A percentile compares a stretch with the other conserved stretches of the same genome.
phyloP scores from a whole-genome alignment of 2,329 filamentous ascomycete genomes.

The Sporothrix euskadiensis region DNA sequence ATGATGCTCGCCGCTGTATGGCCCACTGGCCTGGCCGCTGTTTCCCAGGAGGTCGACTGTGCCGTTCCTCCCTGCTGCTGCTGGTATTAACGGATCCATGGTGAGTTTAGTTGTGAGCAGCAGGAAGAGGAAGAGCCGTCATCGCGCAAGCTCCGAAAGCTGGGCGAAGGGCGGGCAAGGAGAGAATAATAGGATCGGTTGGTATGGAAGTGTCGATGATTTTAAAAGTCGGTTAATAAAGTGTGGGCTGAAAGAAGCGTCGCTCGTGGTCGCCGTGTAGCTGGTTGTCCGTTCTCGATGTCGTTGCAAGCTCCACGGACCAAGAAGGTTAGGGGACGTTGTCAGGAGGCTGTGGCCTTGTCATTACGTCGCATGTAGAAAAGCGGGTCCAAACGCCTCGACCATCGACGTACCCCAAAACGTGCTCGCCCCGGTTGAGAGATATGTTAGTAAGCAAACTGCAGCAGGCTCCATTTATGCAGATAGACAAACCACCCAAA shows the following conservation, averaged over 20 bases:
- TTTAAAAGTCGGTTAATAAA: neutral
- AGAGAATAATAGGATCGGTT: neutral
- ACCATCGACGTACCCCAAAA: neutral
- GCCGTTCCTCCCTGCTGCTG: constrained; percentile 36
- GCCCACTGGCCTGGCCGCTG: constrained; percentile 32
- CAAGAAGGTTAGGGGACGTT: neutral
- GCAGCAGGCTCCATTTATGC: neutral
- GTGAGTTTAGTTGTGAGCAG: neutral
- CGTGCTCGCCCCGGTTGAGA: neutral
- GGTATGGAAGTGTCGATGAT: neutral
- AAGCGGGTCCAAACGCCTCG: neutral
- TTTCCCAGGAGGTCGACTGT: constrained; percentile 49
- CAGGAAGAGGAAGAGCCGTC: constrained; percentile 25
- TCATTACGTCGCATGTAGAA: constrained; percentile 1
- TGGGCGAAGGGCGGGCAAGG: neutral
- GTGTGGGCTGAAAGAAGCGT: neutral
- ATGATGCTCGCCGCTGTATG: constrained; percentile 3
- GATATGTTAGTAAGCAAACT: neutral
- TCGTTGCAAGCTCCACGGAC: neutral
- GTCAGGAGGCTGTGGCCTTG: constrained; percentile 18
- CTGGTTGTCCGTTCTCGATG: neutral
- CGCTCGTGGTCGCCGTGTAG: neutral
- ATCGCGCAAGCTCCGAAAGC: constrained; percentile 23
- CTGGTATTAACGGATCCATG: constrained; percentile 28
- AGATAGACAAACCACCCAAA: neutral